Base-by-base conservation (phyloP, 148 eudicot species). In the Pouteria glomerata region DNA sequence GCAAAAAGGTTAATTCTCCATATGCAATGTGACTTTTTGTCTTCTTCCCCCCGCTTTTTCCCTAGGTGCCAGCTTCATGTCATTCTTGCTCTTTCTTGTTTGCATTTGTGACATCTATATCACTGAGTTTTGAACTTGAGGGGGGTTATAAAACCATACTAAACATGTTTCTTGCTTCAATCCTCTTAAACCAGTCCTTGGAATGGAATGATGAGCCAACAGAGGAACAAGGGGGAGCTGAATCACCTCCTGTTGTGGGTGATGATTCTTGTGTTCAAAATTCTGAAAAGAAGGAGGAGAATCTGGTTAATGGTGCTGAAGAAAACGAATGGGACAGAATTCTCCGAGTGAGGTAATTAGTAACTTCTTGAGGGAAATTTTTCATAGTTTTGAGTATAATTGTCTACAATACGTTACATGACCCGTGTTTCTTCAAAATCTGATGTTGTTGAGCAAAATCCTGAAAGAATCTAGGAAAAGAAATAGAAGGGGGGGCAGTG, bases 241-340 rank as follows among this genome's bases (percentile, higher is more conserved):
- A 78, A 34, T 81, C 89, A 42, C 84, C 78, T 66, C 66, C 76
- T 58, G 77, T 70, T 68, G 78, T 64, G 10, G 47, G 79, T 60
- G 88, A 82, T 77, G 97, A 89, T 37, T 53, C 77, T 53, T 76
- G 78, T 82, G 88, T 75, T 6, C 81, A 80, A 51, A 77, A 67
- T 70, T 71, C 68, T 60, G 94, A 84, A 47, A 96, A 82, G 72
- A 84, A 84, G 73, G 94, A 85, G 27, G 90, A 82, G 59, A 81
- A 62, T 68, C 72, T 73, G 63, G 78, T 67, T 71, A 51, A 58
- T 77, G 82, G 31, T 58, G 70, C 73, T 63, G 99, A 87, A 85
- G 96, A 87, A 82, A 96, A 90, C 67, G 97, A 92, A 80, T 96
- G 99, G 99, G 99, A 96, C 73, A 87, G 82, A 82, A 92, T 96